Base-by-base conservation (phyloP, 2,329 filamentous ascomycete species). In the Trichoderma atroviride region DNA sequence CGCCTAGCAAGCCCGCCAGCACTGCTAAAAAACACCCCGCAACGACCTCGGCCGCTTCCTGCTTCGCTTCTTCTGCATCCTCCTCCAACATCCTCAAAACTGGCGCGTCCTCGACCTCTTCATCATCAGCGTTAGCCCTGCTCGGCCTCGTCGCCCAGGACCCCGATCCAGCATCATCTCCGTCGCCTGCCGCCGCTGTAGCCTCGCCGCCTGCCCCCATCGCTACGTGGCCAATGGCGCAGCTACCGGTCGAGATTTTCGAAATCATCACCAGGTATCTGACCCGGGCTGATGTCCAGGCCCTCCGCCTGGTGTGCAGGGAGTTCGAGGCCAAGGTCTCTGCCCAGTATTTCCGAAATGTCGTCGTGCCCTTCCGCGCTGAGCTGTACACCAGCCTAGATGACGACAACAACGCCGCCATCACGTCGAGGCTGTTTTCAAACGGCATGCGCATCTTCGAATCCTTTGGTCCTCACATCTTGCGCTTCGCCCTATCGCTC, bases 401-500 rank as follows among this genome's bases (percentile, higher is more conserved):
- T 33, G 70, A 69, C 52, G 74, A 75, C 47, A 71, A 74, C 22
- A 70, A 73, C 40, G 73, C 72, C 59, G 69, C 65, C 40, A 40
- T 75, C 33, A 72, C 73, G 47, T 74, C 75, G 6, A 69, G 70
- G 7, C 73, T 81, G 43, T 77, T 82, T 31, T 78, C 77, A 73
- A 84, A 84, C 69, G 88, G 88, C 40, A 85, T 90, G 75, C 82
- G 86, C 70, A 85, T 91, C 37, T 90, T 91, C 73, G 79, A 87
- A 72, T 83, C 84, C 19, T 89, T 91, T 76, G 88, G 87, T 13
- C 79, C 80, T 35, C 84, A 88, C 67, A 90, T 92, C 68, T 80
- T 81, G 33, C 85, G 84, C 65, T 91, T 91, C 74, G 90, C 88
- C 5, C 86, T 93, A 75, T 88, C 88, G 29, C 88, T 92, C 71